phyloP scores from a whole-genome alignment of 306 rosid genomes.

The Pachyrhizus erosus region DNA sequence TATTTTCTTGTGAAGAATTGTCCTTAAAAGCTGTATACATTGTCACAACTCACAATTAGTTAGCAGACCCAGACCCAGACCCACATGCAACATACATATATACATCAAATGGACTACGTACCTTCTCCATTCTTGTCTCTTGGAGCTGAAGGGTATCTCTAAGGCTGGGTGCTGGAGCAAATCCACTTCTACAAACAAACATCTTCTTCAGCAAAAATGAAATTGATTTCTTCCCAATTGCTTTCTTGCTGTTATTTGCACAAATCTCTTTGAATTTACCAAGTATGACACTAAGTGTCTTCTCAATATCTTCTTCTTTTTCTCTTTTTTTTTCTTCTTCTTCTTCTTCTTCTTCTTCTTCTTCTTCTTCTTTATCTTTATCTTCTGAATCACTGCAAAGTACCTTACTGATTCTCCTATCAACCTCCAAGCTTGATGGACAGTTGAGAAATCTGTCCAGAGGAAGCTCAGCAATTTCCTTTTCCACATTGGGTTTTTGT shows the following conservation, averaged over 20 bases:
- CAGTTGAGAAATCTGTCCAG: conserved; percentile 82
- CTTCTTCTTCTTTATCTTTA: not conserved
- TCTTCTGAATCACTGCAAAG: conserved; percentile 49
- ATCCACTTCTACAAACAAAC: conserved; percentile 74
- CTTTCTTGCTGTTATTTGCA: conserved; percentile 55
- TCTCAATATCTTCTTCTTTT: conserved; percentile 64
- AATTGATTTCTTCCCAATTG: conserved; percentile 69
- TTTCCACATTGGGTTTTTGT: conserved; percentile 58
- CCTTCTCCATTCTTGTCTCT: conserved; percentile 89
- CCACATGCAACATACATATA: not conserved
- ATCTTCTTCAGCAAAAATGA: conserved; percentile 76
- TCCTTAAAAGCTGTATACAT: conserved; percentile 63
- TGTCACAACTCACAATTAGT: not conserved
- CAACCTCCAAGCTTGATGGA: conserved; percentile 84
- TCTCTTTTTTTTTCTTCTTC: conserved; percentile 23
- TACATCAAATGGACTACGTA: not conserved
- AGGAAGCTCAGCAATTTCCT: conserved; percentile 69
- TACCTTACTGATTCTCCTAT: conserved; percentile 61
- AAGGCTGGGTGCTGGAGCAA: conserved; percentile 63
- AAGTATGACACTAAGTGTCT: conserved; percentile 65
- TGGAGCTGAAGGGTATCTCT: conserved; percentile 62
- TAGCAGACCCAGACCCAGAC: not conserved
- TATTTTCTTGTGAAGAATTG: conserved; percentile 71
- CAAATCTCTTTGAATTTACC: conserved; percentile 72
- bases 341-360: not conserved